Conservation (phyloP, 352 stramenopile species). For the Pythium graminicola region DNA sequence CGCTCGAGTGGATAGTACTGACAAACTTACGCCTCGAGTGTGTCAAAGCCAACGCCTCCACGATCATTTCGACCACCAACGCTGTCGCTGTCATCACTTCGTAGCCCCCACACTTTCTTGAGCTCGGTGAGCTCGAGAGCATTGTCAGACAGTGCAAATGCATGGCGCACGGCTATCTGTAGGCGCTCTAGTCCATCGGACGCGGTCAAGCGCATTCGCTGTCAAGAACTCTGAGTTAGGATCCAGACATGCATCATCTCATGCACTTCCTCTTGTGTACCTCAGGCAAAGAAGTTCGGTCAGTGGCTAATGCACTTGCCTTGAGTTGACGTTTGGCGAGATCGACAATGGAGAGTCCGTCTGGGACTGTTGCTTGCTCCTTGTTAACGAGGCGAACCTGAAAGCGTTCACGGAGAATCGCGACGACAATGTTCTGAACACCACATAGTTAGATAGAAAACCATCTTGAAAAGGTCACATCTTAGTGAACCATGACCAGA, state of each 20-base stretch:
- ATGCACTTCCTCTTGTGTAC: slow-evolving; percentile 17
- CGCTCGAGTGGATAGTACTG: neutral
- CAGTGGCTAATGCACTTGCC: slow-evolving; percentile 36
- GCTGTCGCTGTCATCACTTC: neutral
- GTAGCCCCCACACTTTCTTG: slow-evolving; percentile 47
- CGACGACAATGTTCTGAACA: slow-evolving; percentile 51
- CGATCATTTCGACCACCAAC: neutral
- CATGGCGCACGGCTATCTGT: slow-evolving; percentile 27
- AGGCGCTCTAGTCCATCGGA: slow-evolving; percentile 36
- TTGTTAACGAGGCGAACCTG: slow-evolving; percentile 22
- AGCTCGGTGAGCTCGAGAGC: slow-evolving; percentile 38
- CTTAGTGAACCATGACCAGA: slow-evolving; percentile 8
- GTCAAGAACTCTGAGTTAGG: neutral
- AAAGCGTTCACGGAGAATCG: slow-evolving; percentile 59
- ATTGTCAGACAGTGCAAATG: slow-evolving; percentile 35
- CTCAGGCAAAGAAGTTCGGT: slow-evolving; percentile 36
- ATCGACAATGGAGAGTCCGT: slow-evolving; percentile 40
- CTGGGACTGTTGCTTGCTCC: slow-evolving; percentile 16
- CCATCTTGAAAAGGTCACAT: neutral
- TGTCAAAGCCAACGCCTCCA: neutral
- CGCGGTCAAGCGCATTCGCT: slow-evolving; percentile 46
- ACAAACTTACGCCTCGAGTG: slow-evolving; percentile 6
- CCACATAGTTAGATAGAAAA: neutral
- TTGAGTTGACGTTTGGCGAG: slow-evolving; percentile 53
- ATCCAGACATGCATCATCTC: neutral